These are phyloP conservation scores for Alternaria solani DNA, from an alignment of 2,329 filamentous ascomycete genomes.

Conservation along the genomic window DNA sequence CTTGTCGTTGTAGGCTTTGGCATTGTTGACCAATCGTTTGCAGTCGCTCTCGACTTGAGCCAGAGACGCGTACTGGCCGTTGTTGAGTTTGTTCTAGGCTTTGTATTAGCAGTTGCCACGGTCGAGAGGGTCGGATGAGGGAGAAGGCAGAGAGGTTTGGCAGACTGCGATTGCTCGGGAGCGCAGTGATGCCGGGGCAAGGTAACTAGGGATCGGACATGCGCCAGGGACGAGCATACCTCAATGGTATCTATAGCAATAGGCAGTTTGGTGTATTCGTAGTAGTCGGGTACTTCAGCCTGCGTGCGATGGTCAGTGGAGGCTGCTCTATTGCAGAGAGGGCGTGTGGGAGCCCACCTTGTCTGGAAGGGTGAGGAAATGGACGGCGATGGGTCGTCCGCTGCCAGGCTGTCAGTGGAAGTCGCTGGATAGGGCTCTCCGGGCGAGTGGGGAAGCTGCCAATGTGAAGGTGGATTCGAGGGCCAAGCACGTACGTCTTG, in stretches of 20 bases:
- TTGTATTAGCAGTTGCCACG: not conserved
- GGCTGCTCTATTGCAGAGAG: slow-evolving; percentile 9
- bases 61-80: slow-evolving; percentile 72
- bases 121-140: not conserved
- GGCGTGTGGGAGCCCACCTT: slow-evolving; percentile 49
- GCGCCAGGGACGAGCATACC: slow-evolving; percentile 46
- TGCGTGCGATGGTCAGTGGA: slow-evolving; percentile 44
- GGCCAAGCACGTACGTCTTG: slow-evolving; percentile 71
- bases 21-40: slow-evolving; percentile 87
- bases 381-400: slow-evolving; percentile 75
- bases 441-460: slow-evolving; percentile 2
- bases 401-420: slow-evolving; percentile 46
- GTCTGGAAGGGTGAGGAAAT: slow-evolving; percentile 77
- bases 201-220: not conserved
- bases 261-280: slow-evolving; percentile 77
- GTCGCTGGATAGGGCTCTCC: not conserved
- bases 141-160: not conserved
- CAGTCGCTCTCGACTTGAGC: slow-evolving; percentile 82
- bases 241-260: slow-evolving; percentile 81
- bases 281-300: slow-evolving; percentile 75
- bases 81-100: slow-evolving; percentile 69
- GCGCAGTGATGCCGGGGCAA: not conserved
- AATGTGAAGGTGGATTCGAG: slow-evolving; percentile 3
- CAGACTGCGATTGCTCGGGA: not conserved
- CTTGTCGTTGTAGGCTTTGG: slow-evolving; percentile 82